Conservation (phyloP, 2,329 filamentous ascomycete genomes). For the Rutstroemia sp. region DNA sequence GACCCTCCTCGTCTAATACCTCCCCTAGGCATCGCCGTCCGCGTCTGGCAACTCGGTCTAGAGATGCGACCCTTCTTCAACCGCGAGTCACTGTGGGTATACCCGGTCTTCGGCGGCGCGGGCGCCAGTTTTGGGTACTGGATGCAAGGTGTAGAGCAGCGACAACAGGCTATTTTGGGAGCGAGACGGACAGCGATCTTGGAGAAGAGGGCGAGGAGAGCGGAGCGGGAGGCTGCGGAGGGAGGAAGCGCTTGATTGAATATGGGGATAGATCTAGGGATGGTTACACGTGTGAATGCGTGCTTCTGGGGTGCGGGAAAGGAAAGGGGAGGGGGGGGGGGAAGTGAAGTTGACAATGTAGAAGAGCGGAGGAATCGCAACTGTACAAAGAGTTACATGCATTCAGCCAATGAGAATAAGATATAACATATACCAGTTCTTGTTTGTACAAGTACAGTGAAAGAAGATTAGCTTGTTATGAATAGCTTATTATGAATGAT, state of each 20-base stretch:
- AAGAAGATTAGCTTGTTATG: too few species aligned
- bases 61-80: constrained; percentile 96
- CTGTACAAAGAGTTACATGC: constrained; percentile 4
- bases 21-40: constrained; percentile 76
- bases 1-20: background rate
- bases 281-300: background rate
- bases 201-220: constrained; percentile 81
- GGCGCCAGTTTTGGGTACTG: constrained; percentile 96
- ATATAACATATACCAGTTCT: background rate
- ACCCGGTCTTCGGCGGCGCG: constrained; percentile 78
- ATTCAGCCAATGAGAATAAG: background rate
- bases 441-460: background rate
- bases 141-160: constrained; percentile 82
- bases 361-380: background rate
- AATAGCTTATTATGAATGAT: too few species aligned
- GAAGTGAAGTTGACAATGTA: background rate
- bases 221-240: constrained; percentile 52
- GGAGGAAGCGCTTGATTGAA: constrained; percentile 13
- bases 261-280: background rate
- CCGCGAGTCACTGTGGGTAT: constrained; percentile 77
- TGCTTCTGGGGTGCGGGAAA: background rate
- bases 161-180: constrained; percentile 67
- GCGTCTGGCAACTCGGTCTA: constrained; percentile 95
- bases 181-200: constrained; percentile 75
- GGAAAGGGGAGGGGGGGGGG: too few species aligned